Evolutionary conservation across 2,329 filamentous ascomycete species (phyloP).

Genomic region (Epichloe brachyelytri): DNA sequence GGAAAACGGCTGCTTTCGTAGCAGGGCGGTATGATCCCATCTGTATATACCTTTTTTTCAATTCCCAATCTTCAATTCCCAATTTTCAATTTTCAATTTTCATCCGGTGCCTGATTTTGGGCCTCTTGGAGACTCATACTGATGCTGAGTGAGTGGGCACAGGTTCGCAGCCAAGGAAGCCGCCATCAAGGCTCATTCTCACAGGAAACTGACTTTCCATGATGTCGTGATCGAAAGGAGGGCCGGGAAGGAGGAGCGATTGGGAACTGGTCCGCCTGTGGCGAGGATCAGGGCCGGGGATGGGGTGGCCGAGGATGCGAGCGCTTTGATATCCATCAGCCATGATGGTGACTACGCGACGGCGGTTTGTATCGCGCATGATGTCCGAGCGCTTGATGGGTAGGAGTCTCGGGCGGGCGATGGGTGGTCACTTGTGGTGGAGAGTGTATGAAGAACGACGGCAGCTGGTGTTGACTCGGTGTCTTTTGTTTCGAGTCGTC

Average conservation of each 20-base stretch:
- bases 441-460: too few relatives aligned
- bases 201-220: slow-evolving; percentile 46
- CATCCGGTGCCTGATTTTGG: too few relatives aligned
- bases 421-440: not conserved
- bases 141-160: not conserved
- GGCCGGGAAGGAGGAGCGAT: slow-evolving; percentile 10
- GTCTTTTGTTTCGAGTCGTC: too few relatives aligned
- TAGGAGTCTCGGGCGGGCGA: not conserved
- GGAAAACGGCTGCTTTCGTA: slow-evolving; percentile 23
- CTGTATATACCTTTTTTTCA: not conserved
- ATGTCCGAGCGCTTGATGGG: slow-evolving; percentile 1
- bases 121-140: too few relatives aligned
- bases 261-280: slow-evolving; percentile 30
- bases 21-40: slow-evolving; percentile 19
- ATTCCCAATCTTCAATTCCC: too few relatives aligned
- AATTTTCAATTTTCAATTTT: not conserved
- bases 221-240: slow-evolving; percentile 37
- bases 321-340: slow-evolving; percentile 66
- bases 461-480: too few relatives aligned
- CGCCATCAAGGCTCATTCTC: slow-evolving; percentile 55
- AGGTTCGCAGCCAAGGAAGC: slow-evolving; percentile 67
- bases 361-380: slow-evolving; percentile 48
- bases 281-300: slow-evolving; percentile 26
- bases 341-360: slow-evolving; percentile 78
- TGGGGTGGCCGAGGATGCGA: slow-evolving; percentile 26